Evolutionary conservation across 805 yeast genomes (phyloP), one percentile per base, ranked within the genome.

Genomic region (Candida ovalis): DNA sequence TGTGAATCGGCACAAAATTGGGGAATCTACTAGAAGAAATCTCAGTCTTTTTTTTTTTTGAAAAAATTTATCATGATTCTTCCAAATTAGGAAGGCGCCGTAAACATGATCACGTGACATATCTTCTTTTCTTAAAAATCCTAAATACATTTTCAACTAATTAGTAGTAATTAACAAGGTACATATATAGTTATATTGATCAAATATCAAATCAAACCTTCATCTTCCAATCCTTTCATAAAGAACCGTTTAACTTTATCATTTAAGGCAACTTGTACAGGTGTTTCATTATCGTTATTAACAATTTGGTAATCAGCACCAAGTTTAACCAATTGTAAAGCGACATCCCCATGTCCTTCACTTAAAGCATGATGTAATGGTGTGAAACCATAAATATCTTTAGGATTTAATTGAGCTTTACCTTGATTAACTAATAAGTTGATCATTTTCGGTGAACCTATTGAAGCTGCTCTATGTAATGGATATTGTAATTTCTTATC

Each of bases 321-420:
- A 4, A 75, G 69, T 45, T 75, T 72, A 1, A 83, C 81, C 42
- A 91, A 67, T 30, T 71, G 59, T 1, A 81, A 71, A 0, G 87
- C 96, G 10, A 80, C 79, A 49, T 87, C 96, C 1, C 85, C 90
- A 57, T 83, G 84, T 0, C 96, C 97, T 66, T 91, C 98, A 0
- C 96, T 89, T 47, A 86, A 68, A 0, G 97, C 96, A 66, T 88
- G 96, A 63, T 88, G 96, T 50, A 92, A 63, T 1, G 96, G 82
- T 0, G 96, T 86, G 90, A 94, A 88, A 0, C 96, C 94, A 45
- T 75, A 75, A 12, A 55, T 54, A 60, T 91, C 97, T 35, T 77
- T 76, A 3, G 83, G 74, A 57, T 89, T 86, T 21, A 90, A 63
- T 8, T 87, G 86, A 0, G 84, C 79, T 42, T 76, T 77, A 2